A percentile compares a stretch with the other conserved stretches of the same genome.
These are phyloP conservation scores for Cutaneotrichosporon spelunceum DNA, from an alignment of 1,284 basidiomycete species.

Conservation along the genomic window DNA sequence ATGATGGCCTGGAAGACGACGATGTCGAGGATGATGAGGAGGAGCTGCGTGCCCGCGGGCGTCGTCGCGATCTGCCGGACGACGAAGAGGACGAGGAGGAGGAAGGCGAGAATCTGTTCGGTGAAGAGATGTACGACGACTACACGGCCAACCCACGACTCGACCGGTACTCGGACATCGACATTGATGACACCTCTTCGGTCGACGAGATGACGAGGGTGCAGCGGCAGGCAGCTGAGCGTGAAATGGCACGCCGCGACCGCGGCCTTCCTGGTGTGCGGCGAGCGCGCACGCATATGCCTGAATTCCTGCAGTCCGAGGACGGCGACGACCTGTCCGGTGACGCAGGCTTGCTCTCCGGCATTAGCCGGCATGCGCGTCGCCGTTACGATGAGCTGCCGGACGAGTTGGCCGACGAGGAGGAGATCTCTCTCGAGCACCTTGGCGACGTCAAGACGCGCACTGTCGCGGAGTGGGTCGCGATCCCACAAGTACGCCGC, in stretches of 20 bases:
- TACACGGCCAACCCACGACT: constrained; percentile 78
- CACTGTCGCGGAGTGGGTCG: constrained; percentile 95
- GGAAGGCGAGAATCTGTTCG: constrained; percentile 89
- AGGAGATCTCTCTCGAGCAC: constrained; percentile 94
- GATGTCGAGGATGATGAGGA: constrained; percentile 69
- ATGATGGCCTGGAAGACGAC: constrained; percentile 81
- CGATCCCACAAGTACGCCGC: constrained; percentile 80
- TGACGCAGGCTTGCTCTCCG: constrained; percentile 57
- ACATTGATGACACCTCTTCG: constrained; percentile 79
- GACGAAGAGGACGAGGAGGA: constrained; percentile 53
- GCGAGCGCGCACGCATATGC: constrained; percentile 71
- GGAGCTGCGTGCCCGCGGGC: constrained; percentile 54
- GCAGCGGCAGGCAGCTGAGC: constrained; percentile 79
- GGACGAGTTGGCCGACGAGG: constrained; percentile 64
- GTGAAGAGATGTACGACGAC: constrained; percentile 73
- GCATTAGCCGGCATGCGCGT: constrained; percentile 72
- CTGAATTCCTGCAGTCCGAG: constrained; percentile 75
- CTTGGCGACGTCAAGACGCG: constrained; percentile 96
- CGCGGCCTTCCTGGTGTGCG: constrained; percentile 67
- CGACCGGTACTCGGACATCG: constrained; percentile 83
- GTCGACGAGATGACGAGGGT: constrained; percentile 68
- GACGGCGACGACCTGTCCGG: constrained; percentile 61
- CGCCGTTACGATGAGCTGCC: constrained; percentile 85
- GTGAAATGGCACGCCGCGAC: constrained; percentile 84
- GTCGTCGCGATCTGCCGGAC: constrained; percentile 54